These are phyloP conservation scores for Aurifilum marmelostoma DNA, from an alignment of 2,329 filamentous ascomycete genomes.

Conservation along the genomic window DNA sequence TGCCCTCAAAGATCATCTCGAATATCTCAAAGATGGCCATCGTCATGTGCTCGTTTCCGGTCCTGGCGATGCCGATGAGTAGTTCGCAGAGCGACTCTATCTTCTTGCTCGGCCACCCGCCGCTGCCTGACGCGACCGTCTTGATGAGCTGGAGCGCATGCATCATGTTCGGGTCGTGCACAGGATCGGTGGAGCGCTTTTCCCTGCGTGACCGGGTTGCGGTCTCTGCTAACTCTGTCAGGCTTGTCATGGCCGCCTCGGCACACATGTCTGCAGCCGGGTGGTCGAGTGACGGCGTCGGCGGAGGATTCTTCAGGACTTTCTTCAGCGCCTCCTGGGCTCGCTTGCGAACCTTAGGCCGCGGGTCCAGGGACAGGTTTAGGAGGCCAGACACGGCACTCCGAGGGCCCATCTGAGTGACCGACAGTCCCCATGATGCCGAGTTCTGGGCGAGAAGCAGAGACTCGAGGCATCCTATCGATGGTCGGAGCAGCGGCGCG, in stretches of 20 bases:
- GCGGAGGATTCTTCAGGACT: conserved; percentile 82
- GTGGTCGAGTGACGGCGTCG: conserved; percentile 90
- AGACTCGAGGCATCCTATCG: conserved; percentile 93
- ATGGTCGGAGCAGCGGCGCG: conserved; percentile 81
- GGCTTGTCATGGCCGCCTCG: conserved; percentile 80
- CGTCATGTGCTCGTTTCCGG: conserved; percentile 92
- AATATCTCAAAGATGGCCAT: conserved; percentile 98
- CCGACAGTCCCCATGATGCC: conserved; percentile 82
- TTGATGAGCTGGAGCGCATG: conserved; percentile 92
- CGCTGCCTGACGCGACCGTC: conserved; percentile 81
- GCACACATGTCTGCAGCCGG: conserved; percentile 96
- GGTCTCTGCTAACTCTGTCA: conserved; percentile 73
- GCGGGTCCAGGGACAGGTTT: conserved; percentile 79
- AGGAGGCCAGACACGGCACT: conserved; percentile 85
- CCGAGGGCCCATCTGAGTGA: conserved; percentile 81
- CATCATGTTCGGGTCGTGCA: conserved; percentile 81
- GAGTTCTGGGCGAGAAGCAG: conserved; percentile 87
- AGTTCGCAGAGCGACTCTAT: conserved; percentile 91
- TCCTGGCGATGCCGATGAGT: conserved; percentile 83
- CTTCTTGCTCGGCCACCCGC: conserved; percentile 95
- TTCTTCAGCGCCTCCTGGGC: conserved; percentile 87
- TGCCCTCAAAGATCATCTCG: conserved; percentile 91
- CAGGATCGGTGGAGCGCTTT: conserved; percentile 61
- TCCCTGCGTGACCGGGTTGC: conserved; percentile 68
- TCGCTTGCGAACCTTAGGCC: conserved; percentile 92